Percentiles rank a stretch among this genome's conserved stretches.
Evolutionary conservation across 306 rosid genomes (phyloP).

Genomic region (Prunus mongolica): DNA sequence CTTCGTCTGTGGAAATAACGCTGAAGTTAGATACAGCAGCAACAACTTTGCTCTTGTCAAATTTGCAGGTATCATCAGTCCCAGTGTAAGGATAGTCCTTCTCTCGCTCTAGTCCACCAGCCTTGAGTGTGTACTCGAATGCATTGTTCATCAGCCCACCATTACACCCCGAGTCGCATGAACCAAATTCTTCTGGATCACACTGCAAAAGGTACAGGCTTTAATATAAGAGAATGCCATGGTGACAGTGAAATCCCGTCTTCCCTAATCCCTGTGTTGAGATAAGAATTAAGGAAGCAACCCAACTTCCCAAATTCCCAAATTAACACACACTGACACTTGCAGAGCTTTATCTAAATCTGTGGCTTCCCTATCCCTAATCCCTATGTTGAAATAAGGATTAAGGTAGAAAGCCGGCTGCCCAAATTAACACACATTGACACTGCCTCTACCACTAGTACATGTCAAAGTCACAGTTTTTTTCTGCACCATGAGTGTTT

Average conservation of each 20-base stretch:
- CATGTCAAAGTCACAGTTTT: neutral
- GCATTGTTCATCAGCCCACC: conserved; percentile 95
- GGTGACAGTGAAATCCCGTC: neutral
- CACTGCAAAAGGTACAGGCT: conserved; percentile 51
- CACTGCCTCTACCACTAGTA: neutral
- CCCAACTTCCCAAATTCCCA: neutral
- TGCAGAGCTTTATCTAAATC: too few species aligned
- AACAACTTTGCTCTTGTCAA: conserved; percentile 63
- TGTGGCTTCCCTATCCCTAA: too few species aligned
- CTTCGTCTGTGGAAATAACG: conserved; percentile 75
- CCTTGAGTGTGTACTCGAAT: conserved; percentile 74
- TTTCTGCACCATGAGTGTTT: neutral
- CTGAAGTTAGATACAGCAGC: conserved; percentile 78
- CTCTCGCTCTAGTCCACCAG: conserved; percentile 73
- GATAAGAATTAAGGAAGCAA: neutral
- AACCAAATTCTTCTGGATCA: conserved; percentile 69
- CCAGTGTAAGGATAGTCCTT: conserved; percentile 91
- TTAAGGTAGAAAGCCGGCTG: too few species aligned
- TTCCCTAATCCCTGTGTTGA: too few species aligned
- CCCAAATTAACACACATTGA: neutral
- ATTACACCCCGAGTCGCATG: conserved; percentile 81
- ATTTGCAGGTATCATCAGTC: conserved; percentile 73
- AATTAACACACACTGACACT: neutral
- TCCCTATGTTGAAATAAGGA: too few species aligned
- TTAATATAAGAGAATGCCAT: neutral